These are phyloP conservation scores for Exophiala spinifera DNA, from an alignment of 2,329 filamentous ascomycete genomes.

Conservation along the genomic window DNA sequence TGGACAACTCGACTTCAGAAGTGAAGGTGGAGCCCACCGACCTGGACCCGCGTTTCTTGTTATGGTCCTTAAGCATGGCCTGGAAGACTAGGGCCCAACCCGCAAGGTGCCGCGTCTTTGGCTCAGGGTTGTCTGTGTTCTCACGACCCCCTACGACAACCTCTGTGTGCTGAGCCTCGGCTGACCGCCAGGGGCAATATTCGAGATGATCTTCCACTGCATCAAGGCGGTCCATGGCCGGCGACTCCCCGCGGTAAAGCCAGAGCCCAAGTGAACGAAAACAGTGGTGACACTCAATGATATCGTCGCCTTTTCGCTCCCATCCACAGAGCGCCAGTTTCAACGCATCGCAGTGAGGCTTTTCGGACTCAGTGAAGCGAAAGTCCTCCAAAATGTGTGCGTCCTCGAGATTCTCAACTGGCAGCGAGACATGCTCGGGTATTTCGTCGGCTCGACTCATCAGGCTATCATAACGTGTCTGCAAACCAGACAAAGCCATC, in stretches of 20 bases:
- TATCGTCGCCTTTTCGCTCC: constrained; percentile 59
- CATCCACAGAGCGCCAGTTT: constrained; percentile 71
- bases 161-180: constrained; percentile 28
- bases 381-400: constrained; percentile 35
- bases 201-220: constrained; percentile 71
- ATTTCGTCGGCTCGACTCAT: constrained; percentile 41
- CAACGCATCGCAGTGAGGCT: constrained; percentile 59
- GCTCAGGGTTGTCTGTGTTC: neutral
- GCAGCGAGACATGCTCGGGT: constrained; percentile 44
- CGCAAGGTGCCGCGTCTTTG: constrained; percentile 21
- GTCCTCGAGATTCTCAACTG: constrained; percentile 38
- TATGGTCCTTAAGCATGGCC: constrained; percentile 24
- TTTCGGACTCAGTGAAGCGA: constrained; percentile 8
- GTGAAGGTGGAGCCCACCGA: neutral
- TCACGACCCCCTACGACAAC: constrained; percentile 7
- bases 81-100: constrained; percentile 28
- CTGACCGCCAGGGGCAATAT: constrained; percentile 69
- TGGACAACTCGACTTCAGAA: constrained; percentile 4
- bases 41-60: constrained; percentile 12
- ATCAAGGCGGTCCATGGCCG: constrained; percentile 68
- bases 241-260: constrained; percentile 68
- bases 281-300: constrained; percentile 79
- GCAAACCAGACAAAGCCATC: constrained; percentile 56
- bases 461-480: constrained; percentile 62
- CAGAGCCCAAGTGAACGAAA: constrained; percentile 86